Base-by-base conservation (phyloP, 192 early-diverging fungal genomes). In the Linnemannia hyalina region DNA sequence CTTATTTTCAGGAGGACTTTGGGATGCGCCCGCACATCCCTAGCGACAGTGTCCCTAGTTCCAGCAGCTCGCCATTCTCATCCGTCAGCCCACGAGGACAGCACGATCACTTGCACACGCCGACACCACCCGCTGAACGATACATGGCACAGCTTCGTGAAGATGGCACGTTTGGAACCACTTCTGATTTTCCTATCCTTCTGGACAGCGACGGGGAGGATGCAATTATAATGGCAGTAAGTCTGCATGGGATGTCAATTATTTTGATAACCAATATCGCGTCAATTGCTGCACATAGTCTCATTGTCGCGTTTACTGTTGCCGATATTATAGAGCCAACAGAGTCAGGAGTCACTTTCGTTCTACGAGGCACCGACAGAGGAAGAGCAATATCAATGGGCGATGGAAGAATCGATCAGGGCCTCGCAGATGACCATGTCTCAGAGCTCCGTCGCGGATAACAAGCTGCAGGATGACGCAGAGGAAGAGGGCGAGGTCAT, bases 331-430 rank as follows among this genome's bases (percentile, higher is more conserved):
- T 78, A 38, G 29, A 44, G 73, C 36, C 47, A 74, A 71, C 36
- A 38, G 36, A 38, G 70, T 23, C 70, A 44, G 23, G 38, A 81
- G 23, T 76, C 80, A 22, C 57, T 75, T 44, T 83, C 82, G 6
- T 54, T 74, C 44, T 83, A 78, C 32, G 75, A 83, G 20, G 55
- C 44, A 16, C 75, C 82, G 20, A 74, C 69, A 15, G 82, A 83
- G 49, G 82, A 83, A 18, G 82, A 83, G 49, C 82, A 83, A 32
- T 76, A 76, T 55, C 70, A 55, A 1, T 83, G 82, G 82, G 82
- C 82, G 20, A 74, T 83, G 46, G 82, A 83, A 38, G 82, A 83
- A n/a, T 83, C 82, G 22, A 23, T 83, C 0, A 70, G 82, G 15
- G 82, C 41, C 11, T 83, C 82, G 20, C 70, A 82, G 60, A 65